phyloP scores from a whole-genome alignment of 495 filamentous ascomycete genomes.

The Tuber melanosporum region DNA sequence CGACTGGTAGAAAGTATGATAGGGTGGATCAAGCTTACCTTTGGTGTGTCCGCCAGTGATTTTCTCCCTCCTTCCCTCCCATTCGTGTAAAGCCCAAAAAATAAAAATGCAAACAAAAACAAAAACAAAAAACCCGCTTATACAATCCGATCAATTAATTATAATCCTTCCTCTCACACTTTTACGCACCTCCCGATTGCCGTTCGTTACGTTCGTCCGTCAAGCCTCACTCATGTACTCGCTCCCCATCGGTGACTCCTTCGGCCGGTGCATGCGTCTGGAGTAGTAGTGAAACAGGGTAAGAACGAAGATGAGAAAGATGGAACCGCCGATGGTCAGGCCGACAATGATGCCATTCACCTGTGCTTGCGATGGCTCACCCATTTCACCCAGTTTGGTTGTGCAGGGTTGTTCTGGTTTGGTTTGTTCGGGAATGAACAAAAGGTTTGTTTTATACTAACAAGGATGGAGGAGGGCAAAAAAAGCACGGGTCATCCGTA shows the following conservation, averaged over 20 bases:
- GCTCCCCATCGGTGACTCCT: conserved; percentile 21
- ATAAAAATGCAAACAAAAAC: background rate
- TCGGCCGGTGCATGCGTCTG: conserved; percentile 30
- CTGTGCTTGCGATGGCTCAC: conserved; percentile 34
- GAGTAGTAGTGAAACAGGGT: conserved; percentile 38
- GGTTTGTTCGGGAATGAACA: background rate
- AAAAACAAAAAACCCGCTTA: background rate
- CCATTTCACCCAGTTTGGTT: conserved; percentile 7
- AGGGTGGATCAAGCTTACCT: background rate
- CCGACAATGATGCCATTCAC: conserved; percentile 39
- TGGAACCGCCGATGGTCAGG: conserved; percentile 23
- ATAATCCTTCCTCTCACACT: background rate
- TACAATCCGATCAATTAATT: background rate
- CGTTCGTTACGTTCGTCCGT: background rate
- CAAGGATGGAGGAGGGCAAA: background rate
- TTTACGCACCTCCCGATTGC: background rate
- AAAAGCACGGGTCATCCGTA: background rate
- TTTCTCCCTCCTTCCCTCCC: background rate
- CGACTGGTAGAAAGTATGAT: background rate
- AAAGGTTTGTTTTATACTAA: background rate
- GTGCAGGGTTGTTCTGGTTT: background rate
- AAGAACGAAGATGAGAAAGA: conserved; percentile 37
- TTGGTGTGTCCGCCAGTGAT: background rate
- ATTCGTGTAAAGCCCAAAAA: background rate
- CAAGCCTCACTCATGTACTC: conserved; percentile 22